Conservation (phyloP, 2,329 filamentous ascomycete species). For the Fusarium agapanthi region DNA sequence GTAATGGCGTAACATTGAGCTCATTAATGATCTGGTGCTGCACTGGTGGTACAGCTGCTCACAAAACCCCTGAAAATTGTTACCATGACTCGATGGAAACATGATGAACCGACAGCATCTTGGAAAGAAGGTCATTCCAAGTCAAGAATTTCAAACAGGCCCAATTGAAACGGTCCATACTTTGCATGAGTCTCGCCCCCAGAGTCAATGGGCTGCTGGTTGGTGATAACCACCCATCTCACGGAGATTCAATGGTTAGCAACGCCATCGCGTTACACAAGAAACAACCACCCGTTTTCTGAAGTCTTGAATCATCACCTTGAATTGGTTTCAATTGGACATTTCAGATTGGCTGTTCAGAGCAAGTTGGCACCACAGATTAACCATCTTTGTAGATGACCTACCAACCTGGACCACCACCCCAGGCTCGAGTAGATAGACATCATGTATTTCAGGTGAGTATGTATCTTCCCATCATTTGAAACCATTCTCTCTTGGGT, state of each 20-base stretch:
- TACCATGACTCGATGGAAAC: neutral
- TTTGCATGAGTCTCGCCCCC: too few species aligned
- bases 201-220: neutral
- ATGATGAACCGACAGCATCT: neutral
- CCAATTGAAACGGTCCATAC: too few species aligned
- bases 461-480: too few species aligned
- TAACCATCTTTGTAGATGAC: neutral
- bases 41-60: neutral
- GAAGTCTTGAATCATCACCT: fast-evolving
- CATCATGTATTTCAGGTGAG: neutral
- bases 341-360: neutral
- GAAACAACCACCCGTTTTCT: neutral
- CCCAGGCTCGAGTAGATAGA: neutral
- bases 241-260: neutral
- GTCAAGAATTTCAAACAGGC: slow-evolving; percentile 14
- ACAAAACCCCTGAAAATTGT: neutral
- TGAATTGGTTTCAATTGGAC: fast-evolving
- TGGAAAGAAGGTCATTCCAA: fast-evolving
- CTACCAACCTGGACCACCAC: too few species aligned
- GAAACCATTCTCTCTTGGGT: too few species aligned
- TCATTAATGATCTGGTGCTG: too few species aligned
- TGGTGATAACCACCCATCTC: neutral
- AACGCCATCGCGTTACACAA: neutral
- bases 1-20: neutral
- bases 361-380: neutral